Conservation (phyloP, 257 asterid genomes). For the Nicotiana obtusifolia region DNA sequence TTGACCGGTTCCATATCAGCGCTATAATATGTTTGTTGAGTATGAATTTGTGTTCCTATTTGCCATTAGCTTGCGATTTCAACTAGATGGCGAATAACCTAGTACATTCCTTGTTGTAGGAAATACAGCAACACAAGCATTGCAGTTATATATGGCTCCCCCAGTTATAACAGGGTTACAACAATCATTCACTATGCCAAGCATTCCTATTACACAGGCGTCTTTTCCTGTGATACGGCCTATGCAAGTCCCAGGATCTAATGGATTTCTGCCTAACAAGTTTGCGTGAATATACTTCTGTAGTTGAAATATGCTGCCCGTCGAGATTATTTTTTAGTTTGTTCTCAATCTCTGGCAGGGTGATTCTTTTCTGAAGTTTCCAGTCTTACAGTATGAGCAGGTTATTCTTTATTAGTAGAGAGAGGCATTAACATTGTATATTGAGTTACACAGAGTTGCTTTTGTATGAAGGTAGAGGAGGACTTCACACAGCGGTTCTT, state of each 20-base stretch:
- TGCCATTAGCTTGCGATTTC: not conserved
- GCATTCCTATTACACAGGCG: conserved; percentile 49
- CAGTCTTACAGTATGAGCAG: not conserved
- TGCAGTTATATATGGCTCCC: conserved; percentile 55
- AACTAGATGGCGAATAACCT: not conserved
- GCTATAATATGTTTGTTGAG: not conserved
- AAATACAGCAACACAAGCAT: conserved; percentile 44
- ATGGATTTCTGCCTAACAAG: conserved; percentile 42
- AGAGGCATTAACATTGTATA: conserved; percentile 19
- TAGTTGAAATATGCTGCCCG: conserved; percentile 7
- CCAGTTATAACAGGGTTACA: conserved; percentile 39
- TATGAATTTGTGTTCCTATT: not conserved
- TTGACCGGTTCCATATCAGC: not conserved
- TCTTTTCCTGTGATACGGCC: conserved; percentile 41
- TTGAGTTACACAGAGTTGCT: conserved; percentile 11
- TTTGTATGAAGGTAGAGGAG: not conserved
- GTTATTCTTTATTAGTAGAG: conserved; percentile 8
- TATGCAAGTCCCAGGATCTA: conserved; percentile 44
- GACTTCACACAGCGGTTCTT: not conserved
- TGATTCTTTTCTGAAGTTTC: not conserved
- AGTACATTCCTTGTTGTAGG: conserved; percentile 32
- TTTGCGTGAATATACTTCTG: conserved; percentile 27
- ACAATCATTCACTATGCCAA: conserved; percentile 46
- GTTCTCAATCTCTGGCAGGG: conserved; percentile 11
- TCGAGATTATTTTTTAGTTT: conserved; percentile 12